Evolutionary conservation across 2,329 filamentous ascomycete genomes (phyloP), one percentile per base, ranked within the genome.

Genomic region (Aspergillus flavus): DNA sequence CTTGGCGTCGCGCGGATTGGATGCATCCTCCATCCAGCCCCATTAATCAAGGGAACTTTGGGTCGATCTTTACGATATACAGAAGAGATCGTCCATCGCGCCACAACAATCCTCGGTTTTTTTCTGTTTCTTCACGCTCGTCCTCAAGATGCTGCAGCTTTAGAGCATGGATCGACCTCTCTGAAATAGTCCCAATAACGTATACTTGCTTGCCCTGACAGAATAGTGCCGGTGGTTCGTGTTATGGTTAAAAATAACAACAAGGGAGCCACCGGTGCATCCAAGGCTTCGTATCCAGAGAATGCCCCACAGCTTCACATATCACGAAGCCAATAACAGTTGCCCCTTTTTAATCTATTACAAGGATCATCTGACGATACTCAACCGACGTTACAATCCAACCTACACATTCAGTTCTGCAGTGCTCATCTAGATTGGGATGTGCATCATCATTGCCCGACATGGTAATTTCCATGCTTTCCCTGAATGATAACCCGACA

Each of bases 1-100:
- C 43, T 57, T 57, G 26, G 55, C 39, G n/a, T 46, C 39, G 36
- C 19, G 45, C 36, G 39, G 39, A 45, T 46, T 57, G 55, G 43
- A 46, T 36, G 32, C 1, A 9, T 30, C 30, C 28, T 53, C 23
- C 45, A 48, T 28, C 6, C 3, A 48, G 45, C 28, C 26, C 46
- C 23, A 6, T 54, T 19, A 54, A 21, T 30, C 52, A 16, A 23
- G 30, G 52, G 6, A 21, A 30, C 19, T n/a, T 14, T 7, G 19
- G 52, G 52, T 36, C 52, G 52, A 54, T 54, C 52, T 14, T 54
- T 54, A n/a, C 52, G 52, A 23, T 54, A 54, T 34, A 28, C 10
- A 54, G 52, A 36, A 53, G 52, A 54, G 52, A 54, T 54, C 52
- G 30, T 32, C 52, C 23, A 6, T 12, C 10, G 4, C 10, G 30